Base-by-base conservation (phyloP, 257 asterid genomes). In the Euphrasia confusa region DNA sequence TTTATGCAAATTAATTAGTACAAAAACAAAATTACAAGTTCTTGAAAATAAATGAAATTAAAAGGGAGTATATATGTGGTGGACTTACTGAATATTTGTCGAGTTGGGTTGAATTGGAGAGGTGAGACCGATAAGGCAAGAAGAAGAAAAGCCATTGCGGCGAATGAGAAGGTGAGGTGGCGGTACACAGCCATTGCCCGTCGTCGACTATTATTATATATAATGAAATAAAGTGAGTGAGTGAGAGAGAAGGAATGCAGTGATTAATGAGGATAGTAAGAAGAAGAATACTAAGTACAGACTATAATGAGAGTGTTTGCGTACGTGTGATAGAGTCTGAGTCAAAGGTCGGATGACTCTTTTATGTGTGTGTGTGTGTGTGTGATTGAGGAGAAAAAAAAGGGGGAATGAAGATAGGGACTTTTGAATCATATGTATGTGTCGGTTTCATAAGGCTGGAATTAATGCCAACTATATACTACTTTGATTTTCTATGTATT, bases 251-350 rank as follows among this genome's bases (percentile, higher is more conserved):
- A 21, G 24, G 24, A 21, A 21, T 21, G 24, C 24, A 21, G 24
- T 21, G 24, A 21, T 21, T 21, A 21, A 21, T 21, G 24, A 21
- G 24, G 24, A 21, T 21, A 21, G 24, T 21, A 21, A 21, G 24
- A 21, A 21, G 24, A 21, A 21, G 24, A 21, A 21, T 21, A 21
- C 24, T 21, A 21, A 21, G 24, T 21, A 21, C 24, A 21, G 24
- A 21, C 24, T 21, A 21, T 21, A 21, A 32, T 24, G 70, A 50
- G 63, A 58, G 44, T 30, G 59, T 56, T 72, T 65, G 80, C 79
- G 77, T 72, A 71, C 64, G 74, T 49, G 74, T 11, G 75, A 58
- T 59, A n/a, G 60, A 78, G 84, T 84, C 87, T 78, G 73, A 81
- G 85, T 81, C 88, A 50, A 50, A 50, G 56, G 24, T 21, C 24